Conservation (phyloP, 768 basidiomycete genomes). For the Suillus occidentalis region DNA sequence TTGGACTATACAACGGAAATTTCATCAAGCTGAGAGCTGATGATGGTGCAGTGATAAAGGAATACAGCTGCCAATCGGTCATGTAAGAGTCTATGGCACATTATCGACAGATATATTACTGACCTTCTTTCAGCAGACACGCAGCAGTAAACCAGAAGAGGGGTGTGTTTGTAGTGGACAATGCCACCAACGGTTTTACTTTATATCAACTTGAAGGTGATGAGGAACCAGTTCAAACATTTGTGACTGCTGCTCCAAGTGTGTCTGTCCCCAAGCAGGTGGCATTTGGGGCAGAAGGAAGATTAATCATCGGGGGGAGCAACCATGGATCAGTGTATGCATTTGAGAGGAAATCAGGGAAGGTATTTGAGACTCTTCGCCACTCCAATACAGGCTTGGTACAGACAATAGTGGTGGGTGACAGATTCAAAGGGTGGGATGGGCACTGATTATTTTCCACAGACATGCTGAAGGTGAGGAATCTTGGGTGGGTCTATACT, state of each 20-base stretch:
- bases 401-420: background rate
- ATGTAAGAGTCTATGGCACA: too few species aligned
- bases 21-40: too few species aligned
- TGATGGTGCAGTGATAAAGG: too few species aligned
- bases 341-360: background rate
- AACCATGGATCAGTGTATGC: background rate
- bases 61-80: too few species aligned
- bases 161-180: background rate
- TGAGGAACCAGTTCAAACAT: background rate
- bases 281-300: background rate
- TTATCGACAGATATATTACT: too few species aligned
- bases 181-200: background rate
- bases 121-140: background rate
- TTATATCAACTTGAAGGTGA: background rate
- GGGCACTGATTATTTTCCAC: too few species aligned
- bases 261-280: background rate
- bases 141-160: background rate
- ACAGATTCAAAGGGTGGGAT: background rate
- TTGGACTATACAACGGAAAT: background rate
- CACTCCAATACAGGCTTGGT: background rate
- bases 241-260: background rate
- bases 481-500: too few species aligned
- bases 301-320: background rate
- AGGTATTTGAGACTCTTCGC: background rate
- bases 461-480: too few species aligned